Conservation (phyloP, 228 moss, liverwort and hornwort genomes). For the Sphagnum fallax region DNA sequence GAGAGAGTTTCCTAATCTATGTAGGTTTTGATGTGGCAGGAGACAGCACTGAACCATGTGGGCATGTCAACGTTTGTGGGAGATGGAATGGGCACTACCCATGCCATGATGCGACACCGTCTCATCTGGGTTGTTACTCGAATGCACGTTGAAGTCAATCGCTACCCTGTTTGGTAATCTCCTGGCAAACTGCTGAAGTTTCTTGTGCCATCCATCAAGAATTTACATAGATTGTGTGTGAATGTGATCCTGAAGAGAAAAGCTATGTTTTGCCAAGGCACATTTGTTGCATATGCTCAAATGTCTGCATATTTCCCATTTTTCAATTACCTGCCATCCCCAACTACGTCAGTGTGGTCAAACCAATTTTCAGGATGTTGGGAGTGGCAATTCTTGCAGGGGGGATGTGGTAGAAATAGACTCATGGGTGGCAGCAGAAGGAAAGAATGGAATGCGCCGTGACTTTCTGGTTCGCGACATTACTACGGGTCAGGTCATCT, state of each 20-base stretch:
- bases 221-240: neutral
- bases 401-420: slow-evolving; percentile 19
- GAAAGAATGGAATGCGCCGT: slow-evolving; percentile 17
- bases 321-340: no score
- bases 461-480: slow-evolving; percentile 17
- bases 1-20: no score
- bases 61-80: slow-evolving; percentile 14
- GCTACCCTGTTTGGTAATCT: slow-evolving; percentile 23
- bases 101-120: slow-evolving; percentile 16
- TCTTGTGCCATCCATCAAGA: neutral
- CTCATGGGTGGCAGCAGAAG: slow-evolving; percentile 16
- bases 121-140: slow-evolving; percentile 25
- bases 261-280: neutral
- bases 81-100: slow-evolving; percentile 18
- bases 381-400: slow-evolving; percentile 7
- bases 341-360: no score
- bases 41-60: slow-evolving; percentile 25
- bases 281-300: neutral
- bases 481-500: slow-evolving; percentile 10
- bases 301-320: no score
- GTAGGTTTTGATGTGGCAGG: slow-evolving; percentile 6
- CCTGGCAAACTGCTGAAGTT: no score
- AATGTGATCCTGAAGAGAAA: neutral
- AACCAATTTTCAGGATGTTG: no score
- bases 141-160: slow-evolving; percentile 21